Evolutionary conservation across 2,329 filamentous ascomycete genomes (phyloP).

Genomic region (Fusarium domesticum): DNA sequence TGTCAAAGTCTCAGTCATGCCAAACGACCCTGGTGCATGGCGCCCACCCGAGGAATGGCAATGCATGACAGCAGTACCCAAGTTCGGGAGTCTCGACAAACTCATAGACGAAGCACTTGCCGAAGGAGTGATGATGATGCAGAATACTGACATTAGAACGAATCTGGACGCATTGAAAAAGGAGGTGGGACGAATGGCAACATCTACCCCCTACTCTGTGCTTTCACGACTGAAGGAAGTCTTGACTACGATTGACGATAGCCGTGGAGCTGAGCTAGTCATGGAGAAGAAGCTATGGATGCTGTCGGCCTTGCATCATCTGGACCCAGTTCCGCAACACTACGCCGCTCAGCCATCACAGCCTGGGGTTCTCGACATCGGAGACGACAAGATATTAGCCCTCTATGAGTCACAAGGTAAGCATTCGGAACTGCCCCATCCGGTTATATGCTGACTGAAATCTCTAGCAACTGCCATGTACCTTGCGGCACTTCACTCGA

Average conservation of each 20-base stretch:
- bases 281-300: slow-evolving; percentile 60
- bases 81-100: neutral
- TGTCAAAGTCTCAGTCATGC: slow-evolving; percentile 27
- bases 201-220: slow-evolving; percentile 37
- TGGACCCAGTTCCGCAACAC: slow-evolving; percentile 35
- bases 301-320: slow-evolving; percentile 52
- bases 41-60: slow-evolving; percentile 45
- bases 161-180: slow-evolving; percentile 11
- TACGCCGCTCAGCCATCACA: slow-evolving; percentile 2
- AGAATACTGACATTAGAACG: fast-evolving
- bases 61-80: slow-evolving; percentile 19
- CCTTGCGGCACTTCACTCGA: slow-evolving; percentile 43
- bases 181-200: slow-evolving; percentile 22
- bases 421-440: too few relatives aligned
- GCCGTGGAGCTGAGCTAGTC: slow-evolving; percentile 35
- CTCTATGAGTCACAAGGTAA: slow-evolving; percentile 52
- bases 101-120: slow-evolving; percentile 2
- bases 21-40: slow-evolving; percentile 43
- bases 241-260: slow-evolving; percentile 15
- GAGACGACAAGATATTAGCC: slow-evolving; percentile 40
- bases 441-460: too few relatives aligned
- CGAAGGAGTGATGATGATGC: neutral
- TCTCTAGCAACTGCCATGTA: slow-evolving; percentile 47
- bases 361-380: neutral
- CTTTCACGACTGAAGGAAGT: slow-evolving; percentile 51